A percentile compares a stretch with the other conserved stretches of the same genome.
These are phyloP conservation scores for Alternaria postmessia DNA, from an alignment of 2,329 filamentous ascomycete species.

Conservation along the genomic window DNA sequence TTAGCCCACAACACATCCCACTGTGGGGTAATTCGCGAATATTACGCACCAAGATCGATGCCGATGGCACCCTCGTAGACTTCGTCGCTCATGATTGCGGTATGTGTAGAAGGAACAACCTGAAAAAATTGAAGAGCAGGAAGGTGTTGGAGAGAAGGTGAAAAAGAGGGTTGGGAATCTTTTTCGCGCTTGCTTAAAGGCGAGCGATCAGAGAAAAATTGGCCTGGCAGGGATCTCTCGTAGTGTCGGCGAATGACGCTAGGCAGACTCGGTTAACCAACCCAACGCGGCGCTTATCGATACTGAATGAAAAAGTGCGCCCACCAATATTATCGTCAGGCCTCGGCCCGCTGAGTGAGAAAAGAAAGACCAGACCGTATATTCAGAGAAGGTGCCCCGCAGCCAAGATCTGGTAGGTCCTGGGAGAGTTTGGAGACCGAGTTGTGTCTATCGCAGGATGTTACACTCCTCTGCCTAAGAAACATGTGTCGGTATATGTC, in stretches of 20 bases:
- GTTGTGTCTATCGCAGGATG: not conserved
- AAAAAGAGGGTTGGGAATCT: constrained; percentile 30
- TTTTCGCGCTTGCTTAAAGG: constrained; percentile 23
- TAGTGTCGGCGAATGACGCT: constrained; percentile 17
- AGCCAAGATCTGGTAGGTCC: not conserved
- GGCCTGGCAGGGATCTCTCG: constrained; percentile 19
- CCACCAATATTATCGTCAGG: not conserved
- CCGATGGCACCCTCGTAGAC: constrained; percentile 99
- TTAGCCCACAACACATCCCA: constrained; percentile 36
- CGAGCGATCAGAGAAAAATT: constrained; percentile 24
- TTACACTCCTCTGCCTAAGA: not conserved
- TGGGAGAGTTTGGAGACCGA: not conserved
- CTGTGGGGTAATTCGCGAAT: constrained; percentile 38
- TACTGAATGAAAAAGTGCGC: constrained; percentile 8
- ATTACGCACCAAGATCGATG: constrained; percentile 90
- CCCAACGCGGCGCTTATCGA: constrained; percentile 18
- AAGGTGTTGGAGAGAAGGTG: constrained; percentile 44
- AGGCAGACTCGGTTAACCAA: constrained; percentile 20
- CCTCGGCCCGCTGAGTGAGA: constrained; percentile 1
- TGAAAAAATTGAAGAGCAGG: constrained; percentile 38
- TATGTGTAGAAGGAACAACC: constrained; percentile 40
- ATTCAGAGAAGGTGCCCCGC: not conserved
- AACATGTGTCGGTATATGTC: not conserved
- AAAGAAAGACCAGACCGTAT: not conserved
- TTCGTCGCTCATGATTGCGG: constrained; percentile 87